Percentiles rank a stretch among this genome's conserved stretches.
phyloP scores from a whole-genome alignment of 2,329 filamentous ascomycete species.

The Penicillium rolfsii region DNA sequence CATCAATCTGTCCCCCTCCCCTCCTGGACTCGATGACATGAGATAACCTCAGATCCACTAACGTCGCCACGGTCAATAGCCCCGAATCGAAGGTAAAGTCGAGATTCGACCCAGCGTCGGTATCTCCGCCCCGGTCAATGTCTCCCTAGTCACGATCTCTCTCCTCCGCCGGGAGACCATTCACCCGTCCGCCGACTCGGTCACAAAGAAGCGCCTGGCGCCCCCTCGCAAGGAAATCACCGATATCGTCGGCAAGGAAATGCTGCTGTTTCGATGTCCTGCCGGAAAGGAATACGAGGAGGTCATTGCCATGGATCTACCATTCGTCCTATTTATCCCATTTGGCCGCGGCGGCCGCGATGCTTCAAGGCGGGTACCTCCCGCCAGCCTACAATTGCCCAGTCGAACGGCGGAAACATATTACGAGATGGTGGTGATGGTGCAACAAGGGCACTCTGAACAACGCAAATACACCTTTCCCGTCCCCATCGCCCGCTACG shows the following conservation, averaged over 20 bases:
- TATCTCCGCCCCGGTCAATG: constrained; percentile 81
- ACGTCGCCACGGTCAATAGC: constrained; percentile 55
- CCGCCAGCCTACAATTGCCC: constrained; percentile 85
- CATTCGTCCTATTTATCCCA: constrained; percentile 96
- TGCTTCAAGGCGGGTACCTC: constrained; percentile 84
- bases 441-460: constrained; percentile 84
- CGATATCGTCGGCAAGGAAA: constrained; percentile 94
- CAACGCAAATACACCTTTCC: constrained; percentile 92
- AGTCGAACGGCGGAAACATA: constrained; percentile 95
- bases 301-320: constrained; percentile 93
- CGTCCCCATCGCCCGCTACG: constrained; percentile 88
- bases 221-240: constrained; percentile 87
- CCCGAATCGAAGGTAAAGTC: constrained; percentile 95
- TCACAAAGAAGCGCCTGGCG: constrained; percentile 88
- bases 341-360: constrained; percentile 91
- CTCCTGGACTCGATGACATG: neutral
- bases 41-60: neutral
- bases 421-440: constrained; percentile 94
- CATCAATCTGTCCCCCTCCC: neutral
- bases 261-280: constrained; percentile 84
- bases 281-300: constrained; percentile 83
- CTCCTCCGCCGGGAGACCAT: constrained; percentile 94
- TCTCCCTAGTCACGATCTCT: constrained; percentile 92
- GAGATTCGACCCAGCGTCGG: constrained; percentile 88
- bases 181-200: constrained; percentile 90